Evolutionary conservation across 768 basidiomycete genomes (phyloP), one percentile per base, ranked within the genome.

Genomic region (Mycena filopes): DNA sequence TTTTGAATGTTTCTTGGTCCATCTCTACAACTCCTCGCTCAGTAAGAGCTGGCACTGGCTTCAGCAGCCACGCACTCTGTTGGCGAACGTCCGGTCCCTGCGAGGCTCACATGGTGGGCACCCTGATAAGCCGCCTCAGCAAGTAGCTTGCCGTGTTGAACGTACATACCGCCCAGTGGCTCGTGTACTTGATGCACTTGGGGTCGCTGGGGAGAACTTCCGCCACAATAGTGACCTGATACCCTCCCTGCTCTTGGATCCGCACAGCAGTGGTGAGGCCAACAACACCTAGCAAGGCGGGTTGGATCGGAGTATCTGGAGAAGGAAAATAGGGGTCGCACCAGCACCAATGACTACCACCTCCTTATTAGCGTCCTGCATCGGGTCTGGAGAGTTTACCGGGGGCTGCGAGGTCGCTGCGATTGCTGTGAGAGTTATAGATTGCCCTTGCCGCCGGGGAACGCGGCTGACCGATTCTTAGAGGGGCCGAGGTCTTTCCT

Each of bases 261-360:
- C 82, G 87, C 36, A 94, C 68, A 0, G 92, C 93, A 4, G 93
- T 91, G 0, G 92, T 89, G 29, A 95, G 80, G 4, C 93, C 93
- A 5, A 94, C 76, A 1, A 94, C 92, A 50, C 93, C 93, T 94
- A 62, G 48, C 49, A 31, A 45, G 23, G n/a, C n/a, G n/a, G 42
- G 29, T 41, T n/a, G 31, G 60, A 46, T 20, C 18, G 36, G 11
- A 26, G 4, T n/a, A 61, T 31, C 31, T 31, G 42, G 49, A 51
- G 48, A 70, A 69, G 28, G 40, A 23, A 62, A 21, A 48, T 4
- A 58, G 18, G 21, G 41, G 28, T 73, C 76, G 64, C 56, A 80
- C 79, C 81, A 55, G 80, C 81, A 41, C 81, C 81, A 47, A 82
- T 70, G 15, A 82, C 78, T 20, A 79, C 63, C 25, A 82, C 68